These are phyloP conservation scores for Botrytis cinerea DNA, from an alignment of 2,329 filamentous ascomycete genomes.

Conservation along the genomic window DNA sequence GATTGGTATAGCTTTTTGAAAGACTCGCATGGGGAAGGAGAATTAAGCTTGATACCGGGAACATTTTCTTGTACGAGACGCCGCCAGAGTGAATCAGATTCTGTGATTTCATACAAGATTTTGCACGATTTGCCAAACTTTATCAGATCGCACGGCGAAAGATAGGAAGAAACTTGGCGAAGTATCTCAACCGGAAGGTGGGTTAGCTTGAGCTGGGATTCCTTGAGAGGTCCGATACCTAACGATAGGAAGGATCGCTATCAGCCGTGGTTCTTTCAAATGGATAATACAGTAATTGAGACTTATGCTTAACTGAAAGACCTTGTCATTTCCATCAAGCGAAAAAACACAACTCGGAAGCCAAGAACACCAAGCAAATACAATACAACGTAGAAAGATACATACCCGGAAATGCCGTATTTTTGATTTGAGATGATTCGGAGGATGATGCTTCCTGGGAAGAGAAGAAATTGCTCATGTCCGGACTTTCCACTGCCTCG, in stretches of 20 bases:
- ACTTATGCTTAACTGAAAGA: conserved; percentile 20
- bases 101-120: conserved; percentile 58
- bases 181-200: conserved; percentile 74
- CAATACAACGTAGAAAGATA: background rate
- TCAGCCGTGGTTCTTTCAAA: conserved; percentile 15
- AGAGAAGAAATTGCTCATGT: background rate
- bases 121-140: conserved; percentile 62
- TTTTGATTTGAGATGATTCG: background rate
- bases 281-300: background rate
- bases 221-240: conserved; percentile 3
- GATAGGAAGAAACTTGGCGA: conserved; percentile 66
- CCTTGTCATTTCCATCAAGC: conserved; percentile 8
- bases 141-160: conserved; percentile 65
- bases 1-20: conserved; percentile 73
- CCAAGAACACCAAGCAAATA: conserved; percentile 21
- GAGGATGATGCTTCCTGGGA: conserved; percentile 4
- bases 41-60: conserved; percentile 54
- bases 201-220: conserved; percentile 44
- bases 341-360: conserved; percentile 20
- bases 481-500: conserved; percentile 20
- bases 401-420: conserved; percentile 10
- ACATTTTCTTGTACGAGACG: conserved; percentile 68
- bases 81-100: conserved; percentile 72
- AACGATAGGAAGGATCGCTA: background rate
- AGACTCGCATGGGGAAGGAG: conserved; percentile 59